Percentiles rank a stretch among this genome's conserved stretches.
Conservation (phyloP, 2,329 filamentous ascomycete genomes). For the Arthroderma sp. region DNA sequence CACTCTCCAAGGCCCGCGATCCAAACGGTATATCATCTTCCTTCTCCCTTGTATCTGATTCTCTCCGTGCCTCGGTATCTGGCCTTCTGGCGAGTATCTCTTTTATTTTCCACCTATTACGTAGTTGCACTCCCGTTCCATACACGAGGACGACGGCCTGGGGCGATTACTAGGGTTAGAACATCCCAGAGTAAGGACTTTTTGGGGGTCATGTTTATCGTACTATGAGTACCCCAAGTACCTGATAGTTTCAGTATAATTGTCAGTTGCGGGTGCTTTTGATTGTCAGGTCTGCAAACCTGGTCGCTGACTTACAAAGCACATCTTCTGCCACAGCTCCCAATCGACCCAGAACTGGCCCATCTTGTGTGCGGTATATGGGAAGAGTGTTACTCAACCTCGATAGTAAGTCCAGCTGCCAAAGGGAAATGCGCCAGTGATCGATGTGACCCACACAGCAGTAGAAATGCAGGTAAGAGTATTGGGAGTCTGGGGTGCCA, state of each 20-base stretch:
- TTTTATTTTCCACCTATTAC: constrained; percentile 44
- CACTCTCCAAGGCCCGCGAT: constrained; percentile 69
- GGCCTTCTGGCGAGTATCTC: constrained; percentile 39
- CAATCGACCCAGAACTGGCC: constrained; percentile 53
- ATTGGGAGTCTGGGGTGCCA: too few species aligned
- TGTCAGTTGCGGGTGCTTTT: constrained; percentile 9
- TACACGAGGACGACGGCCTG: constrained; percentile 52
- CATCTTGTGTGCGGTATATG: constrained; percentile 13
- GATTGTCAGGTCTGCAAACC: constrained; percentile 12
- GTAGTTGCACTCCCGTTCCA: constrained; percentile 52
- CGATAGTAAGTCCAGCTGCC: too few species aligned
- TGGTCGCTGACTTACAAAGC: constrained; percentile 54
- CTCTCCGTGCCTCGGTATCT: constrained; percentile 51
- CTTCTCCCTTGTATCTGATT: constrained; percentile 38
- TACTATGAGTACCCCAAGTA: constrained; percentile 59
- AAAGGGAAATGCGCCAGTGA: too few species aligned
- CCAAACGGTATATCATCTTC: constrained; percentile 67
- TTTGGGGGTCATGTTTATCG: constrained; percentile 5
- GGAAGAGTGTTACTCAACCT: too few species aligned
- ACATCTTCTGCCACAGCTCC: constrained; percentile 81
- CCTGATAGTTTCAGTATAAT: constrained; percentile 35
- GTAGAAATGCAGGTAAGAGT: too few species aligned
- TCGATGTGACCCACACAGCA: too few species aligned
- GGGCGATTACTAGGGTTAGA: constrained; percentile 2
- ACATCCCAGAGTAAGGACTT: constrained; percentile 1